A percentile compares a stretch with the other conserved stretches of the same genome.
Conservation (phyloP, 805 yeast genomes). For the Kluyveromyces lactis region DNA sequence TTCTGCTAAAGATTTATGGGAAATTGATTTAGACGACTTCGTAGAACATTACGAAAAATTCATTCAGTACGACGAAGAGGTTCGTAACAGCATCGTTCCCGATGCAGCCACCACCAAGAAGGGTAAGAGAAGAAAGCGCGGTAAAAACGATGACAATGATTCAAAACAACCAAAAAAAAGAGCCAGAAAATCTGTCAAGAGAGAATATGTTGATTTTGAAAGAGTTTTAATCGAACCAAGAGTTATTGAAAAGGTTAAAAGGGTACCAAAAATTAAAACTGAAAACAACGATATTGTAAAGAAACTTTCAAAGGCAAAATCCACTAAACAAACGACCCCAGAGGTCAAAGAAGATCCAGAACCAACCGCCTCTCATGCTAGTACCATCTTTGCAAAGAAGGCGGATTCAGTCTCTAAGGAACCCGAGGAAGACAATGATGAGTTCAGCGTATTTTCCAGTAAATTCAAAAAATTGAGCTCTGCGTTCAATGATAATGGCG, state of each 20-base stretch:
- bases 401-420: slow-evolving; percentile 9
- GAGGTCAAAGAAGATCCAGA: not conserved
- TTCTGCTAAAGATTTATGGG: slow-evolving; percentile 86
- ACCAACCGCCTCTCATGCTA: not conserved
- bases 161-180: slow-evolving; percentile 21
- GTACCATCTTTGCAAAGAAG: not conserved
- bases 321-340: not conserved
- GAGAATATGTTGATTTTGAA: slow-evolving; percentile 22
- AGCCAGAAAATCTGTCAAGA: slow-evolving; percentile 18
- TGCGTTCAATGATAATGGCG: slow-evolving; percentile 12
- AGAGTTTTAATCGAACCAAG: slow-evolving; percentile 22
- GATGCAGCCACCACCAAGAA: slow-evolving; percentile 36
- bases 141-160: slow-evolving; percentile 27
- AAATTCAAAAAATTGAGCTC: slow-evolving; percentile 26
- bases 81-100: slow-evolving; percentile 43
- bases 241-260: slow-evolving; percentile 17
- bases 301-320: not conserved
- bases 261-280: slow-evolving; percentile 18
- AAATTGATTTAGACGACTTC: slow-evolving; percentile 70
- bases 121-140: slow-evolving; percentile 20
- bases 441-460: slow-evolving; percentile 23
- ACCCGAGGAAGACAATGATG: slow-evolving; percentile 4
- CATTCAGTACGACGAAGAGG: slow-evolving; percentile 53
- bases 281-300: slow-evolving; percentile 8
- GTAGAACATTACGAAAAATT: slow-evolving; percentile 57